phyloP scores from a whole-genome alignment of 148 eudicot genomes.

The Fallopia convolvulus region DNA sequence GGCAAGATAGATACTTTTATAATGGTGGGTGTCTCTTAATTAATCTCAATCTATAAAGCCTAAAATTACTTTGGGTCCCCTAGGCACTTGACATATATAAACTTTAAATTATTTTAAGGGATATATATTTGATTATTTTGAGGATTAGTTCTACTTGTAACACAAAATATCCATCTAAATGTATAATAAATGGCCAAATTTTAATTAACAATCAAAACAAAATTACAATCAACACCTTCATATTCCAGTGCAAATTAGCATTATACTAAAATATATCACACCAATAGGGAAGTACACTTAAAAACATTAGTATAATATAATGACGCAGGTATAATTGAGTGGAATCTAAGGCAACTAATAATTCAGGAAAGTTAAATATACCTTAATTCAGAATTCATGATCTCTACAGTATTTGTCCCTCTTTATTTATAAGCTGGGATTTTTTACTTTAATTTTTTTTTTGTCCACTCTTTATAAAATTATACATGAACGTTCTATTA shows the following conservation, averaged over 20 bases:
- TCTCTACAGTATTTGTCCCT: not conserved
- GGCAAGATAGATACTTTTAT: not conserved
- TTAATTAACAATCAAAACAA: too few species aligned
- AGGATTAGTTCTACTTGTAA: too few species aligned
- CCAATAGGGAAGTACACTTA: not conserved
- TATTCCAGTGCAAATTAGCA: too few species aligned
- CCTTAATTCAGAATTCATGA: not conserved
- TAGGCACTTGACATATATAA: too few species aligned
- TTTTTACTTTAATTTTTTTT: not conserved
- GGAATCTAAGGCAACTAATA: constrained; percentile 3
- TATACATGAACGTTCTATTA: not conserved
- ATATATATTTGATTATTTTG: too few species aligned
- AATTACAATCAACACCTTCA: too few species aligned
- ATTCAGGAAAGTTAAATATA: not conserved
- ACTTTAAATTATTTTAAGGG: too few species aligned
- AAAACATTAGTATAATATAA: not conserved
- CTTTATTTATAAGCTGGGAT: not conserved
- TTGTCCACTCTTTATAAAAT: not conserved
- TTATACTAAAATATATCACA: too few species aligned
- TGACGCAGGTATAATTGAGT: not conserved
- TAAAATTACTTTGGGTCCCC: too few species aligned
- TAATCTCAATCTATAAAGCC: not conserved
- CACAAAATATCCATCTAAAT: too few species aligned
- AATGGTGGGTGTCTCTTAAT: too few species aligned
- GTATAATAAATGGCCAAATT: too few species aligned